phyloP scores from a whole-genome alignment of 108 stramenopile species.

The Aurantiochytrium sp. region DNA sequence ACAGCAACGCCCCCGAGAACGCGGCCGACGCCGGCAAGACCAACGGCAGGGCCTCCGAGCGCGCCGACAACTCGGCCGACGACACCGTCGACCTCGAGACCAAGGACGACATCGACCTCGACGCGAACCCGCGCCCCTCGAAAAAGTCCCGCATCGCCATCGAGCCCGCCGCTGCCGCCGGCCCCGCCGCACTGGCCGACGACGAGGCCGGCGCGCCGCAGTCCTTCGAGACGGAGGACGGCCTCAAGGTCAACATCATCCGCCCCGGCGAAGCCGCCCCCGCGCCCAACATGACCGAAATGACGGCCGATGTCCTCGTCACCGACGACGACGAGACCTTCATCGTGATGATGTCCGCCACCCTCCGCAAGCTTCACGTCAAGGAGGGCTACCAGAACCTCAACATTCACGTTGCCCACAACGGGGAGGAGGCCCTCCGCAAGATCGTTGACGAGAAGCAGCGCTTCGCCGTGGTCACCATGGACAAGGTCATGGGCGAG shows the following conservation, averaged over 20 bases:
- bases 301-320: constrained; percentile 18
- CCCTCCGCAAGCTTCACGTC: background rate
- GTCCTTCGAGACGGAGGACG: background rate
- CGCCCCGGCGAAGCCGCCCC: background rate
- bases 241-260: constrained; percentile 2
- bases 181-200: too few relatives aligned
- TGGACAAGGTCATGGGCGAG: constrained; percentile 14
- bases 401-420: constrained; percentile 5
- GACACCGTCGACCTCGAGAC: background rate
- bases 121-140: background rate
- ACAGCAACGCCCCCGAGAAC: background rate
- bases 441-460: constrained; percentile 23
- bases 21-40: too few relatives aligned
- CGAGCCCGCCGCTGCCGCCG: too few relatives aligned
- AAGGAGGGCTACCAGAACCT: constrained; percentile 12
- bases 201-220: background rate
- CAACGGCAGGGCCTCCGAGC: background rate
- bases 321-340: constrained; percentile 23
- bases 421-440: constrained; percentile 1
- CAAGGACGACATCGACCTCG: background rate
- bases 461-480: constrained; percentile 9
- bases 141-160: constrained; percentile 3
- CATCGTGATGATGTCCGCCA: background rate
- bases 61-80: background rate
- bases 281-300: background rate